Percentiles rank a stretch among this genome's conserved stretches.
phyloP scores from a whole-genome alignment of 148 eudicot genomes.

The Camellia lanceoleosa region DNA sequence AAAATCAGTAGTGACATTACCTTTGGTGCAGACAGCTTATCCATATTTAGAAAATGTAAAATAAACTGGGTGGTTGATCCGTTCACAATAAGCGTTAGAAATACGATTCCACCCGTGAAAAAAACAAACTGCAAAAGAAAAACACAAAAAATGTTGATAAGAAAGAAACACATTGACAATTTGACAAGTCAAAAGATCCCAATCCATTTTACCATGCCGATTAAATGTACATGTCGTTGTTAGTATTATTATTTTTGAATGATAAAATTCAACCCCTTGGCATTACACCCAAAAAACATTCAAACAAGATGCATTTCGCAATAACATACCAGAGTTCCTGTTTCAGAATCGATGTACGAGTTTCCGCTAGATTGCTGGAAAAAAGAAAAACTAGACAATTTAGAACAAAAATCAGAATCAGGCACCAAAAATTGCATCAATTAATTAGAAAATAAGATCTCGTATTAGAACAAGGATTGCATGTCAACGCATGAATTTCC shows the following conservation, averaged over 20 bases:
- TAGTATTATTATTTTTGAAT: background rate
- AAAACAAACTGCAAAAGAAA: slow-evolving; percentile 78
- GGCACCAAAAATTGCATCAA: background rate
- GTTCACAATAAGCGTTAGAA: slow-evolving; percentile 76
- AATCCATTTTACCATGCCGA: background rate
- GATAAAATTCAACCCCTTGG: background rate
- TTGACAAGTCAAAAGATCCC: background rate
- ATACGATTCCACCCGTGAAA: slow-evolving; percentile 92
- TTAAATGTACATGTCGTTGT: background rate
- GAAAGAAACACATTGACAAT: background rate
- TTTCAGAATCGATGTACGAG: slow-evolving; percentile 54
- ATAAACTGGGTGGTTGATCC: slow-evolving; percentile 93
- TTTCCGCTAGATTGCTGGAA: slow-evolving; percentile 78
- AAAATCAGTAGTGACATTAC: slow-evolving; percentile 32
- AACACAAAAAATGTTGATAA: background rate
- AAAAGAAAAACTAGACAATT: slow-evolving; percentile 12
- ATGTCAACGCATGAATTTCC: background rate
- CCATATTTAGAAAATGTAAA: slow-evolving; percentile 59
- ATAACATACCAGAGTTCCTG: slow-evolving; percentile 80
- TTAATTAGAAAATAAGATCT: slow-evolving; percentile 1
- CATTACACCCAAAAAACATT: background rate
- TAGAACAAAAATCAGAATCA: background rate
- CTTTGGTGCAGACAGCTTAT: slow-evolving; percentile 70
- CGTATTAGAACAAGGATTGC: background rate
- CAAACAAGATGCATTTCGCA: slow-evolving; percentile 1